phyloP scores from a whole-genome alignment of 208 protist genomes.

The Lotmaria passim region DNA sequence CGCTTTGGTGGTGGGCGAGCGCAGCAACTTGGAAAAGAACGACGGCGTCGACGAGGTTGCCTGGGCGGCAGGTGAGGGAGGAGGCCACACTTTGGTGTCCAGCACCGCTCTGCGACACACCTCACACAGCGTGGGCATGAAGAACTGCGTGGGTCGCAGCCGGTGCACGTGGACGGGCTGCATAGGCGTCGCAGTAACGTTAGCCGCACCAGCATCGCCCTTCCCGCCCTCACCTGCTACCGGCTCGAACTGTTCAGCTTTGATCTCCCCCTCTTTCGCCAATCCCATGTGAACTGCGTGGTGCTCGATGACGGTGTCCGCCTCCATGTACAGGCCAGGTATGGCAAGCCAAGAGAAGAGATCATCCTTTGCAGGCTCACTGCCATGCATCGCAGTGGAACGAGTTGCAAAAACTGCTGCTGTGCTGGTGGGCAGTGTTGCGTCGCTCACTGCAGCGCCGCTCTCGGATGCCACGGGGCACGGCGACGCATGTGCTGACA shows the following conservation, averaged over 20 bases:
- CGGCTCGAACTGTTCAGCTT: too few species aligned
- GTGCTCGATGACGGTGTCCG: constrained; percentile 20
- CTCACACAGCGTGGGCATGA: constrained; percentile 23
- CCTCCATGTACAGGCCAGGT: constrained; percentile 10
- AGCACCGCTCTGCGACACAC: constrained; percentile 19
- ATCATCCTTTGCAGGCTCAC: not conserved
- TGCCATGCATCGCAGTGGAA: not conserved
- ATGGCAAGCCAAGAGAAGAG: constrained; percentile 23
- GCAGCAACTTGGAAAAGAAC: constrained; percentile 8
- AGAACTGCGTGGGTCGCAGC: constrained; percentile 28
- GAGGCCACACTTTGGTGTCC: constrained; percentile 15
- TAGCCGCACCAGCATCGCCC: not conserved
- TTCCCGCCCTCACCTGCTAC: not conserved
- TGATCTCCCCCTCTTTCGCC: not conserved
- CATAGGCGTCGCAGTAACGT: not conserved
- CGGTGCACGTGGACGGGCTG: constrained; percentile 20
- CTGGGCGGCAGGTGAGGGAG: not conserved
- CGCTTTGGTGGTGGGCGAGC: not conserved
- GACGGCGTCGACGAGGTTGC: constrained; percentile 1
- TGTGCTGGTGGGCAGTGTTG: too few species aligned
- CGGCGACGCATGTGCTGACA: not conserved
- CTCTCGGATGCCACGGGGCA: not conserved
- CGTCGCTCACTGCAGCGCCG: not conserved
- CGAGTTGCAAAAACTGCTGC: not conserved
- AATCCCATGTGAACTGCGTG: constrained; percentile 1